These are phyloP conservation scores for Cyclanthera cordifolia DNA, from an alignment of 306 rosid genomes.

Conservation along the genomic window DNA sequence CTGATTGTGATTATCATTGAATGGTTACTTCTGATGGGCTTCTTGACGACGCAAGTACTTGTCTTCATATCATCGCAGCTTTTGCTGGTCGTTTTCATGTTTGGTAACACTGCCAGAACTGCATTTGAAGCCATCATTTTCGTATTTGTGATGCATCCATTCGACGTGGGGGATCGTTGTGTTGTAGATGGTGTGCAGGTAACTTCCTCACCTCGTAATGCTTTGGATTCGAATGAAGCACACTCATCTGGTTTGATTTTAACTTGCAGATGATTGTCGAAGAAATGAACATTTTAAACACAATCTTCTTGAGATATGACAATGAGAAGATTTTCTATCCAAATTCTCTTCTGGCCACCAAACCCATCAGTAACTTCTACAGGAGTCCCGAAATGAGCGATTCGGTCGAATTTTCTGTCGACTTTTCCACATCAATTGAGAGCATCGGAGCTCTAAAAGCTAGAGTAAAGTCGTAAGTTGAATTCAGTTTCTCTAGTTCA, in stretches of 20 bases:
- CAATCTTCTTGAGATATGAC: conserved; percentile 63
- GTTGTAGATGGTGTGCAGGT: conserved; percentile 89
- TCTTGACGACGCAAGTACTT: conserved; percentile 58
- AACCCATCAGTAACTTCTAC: conserved; percentile 74
- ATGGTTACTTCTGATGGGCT: conserved; percentile 63
- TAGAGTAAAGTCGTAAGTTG: conserved; percentile 42
- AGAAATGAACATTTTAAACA: conserved; percentile 81
- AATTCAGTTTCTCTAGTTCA: background rate
- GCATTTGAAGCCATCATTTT: conserved; percentile 80
- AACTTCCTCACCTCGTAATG: conserved; percentile 10
- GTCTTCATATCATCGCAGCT: conserved; percentile 70
- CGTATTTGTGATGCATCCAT: conserved; percentile 82
- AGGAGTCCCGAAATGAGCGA: conserved; percentile 85
- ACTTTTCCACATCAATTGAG: conserved; percentile 61
- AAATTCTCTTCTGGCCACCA: conserved; percentile 58
- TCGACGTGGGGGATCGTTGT: conserved; percentile 82
- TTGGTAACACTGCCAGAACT: conserved; percentile 64
- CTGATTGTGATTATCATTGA: conserved; percentile 32
- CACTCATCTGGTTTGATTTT: conserved; percentile 4
- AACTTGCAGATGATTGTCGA: conserved; percentile 62
- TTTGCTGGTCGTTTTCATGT: conserved; percentile 51
- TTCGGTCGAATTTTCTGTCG: conserved; percentile 50
- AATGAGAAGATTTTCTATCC: conserved; percentile 81
- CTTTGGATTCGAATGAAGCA: background rate
- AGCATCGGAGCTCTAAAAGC: conserved; percentile 50